Evolutionary conservation across 208 protist species (phyloP), one percentile per base, ranked within the genome.

Genomic region (Leishmania aethiopica): DNA sequence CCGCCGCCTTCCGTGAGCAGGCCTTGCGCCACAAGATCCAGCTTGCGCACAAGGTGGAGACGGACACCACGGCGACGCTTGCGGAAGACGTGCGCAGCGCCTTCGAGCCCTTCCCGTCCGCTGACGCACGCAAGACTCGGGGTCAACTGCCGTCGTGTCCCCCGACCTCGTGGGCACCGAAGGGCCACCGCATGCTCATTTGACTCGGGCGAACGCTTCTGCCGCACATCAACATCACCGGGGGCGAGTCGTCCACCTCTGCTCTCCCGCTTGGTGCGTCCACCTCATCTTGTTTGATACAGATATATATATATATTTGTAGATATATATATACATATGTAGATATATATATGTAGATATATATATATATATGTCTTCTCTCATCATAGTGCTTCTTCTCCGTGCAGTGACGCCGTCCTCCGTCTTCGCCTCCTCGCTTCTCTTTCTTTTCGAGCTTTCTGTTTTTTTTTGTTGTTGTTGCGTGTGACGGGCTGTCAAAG

Each of bases 171-270:
- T 71, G 67, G 32, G 66, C 69, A 1, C 73, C 66, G 45, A 91
- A 93, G 77, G 90, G 89, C 2, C 89, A 85, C 17, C 83, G 92
- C n/a, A 93, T 93, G 92, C 84, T 91, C 40, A 91, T 95, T 62
- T 93, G 78, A 80, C 4, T 28, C 42, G 5, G 8, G 1, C 37
- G n/a, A 53, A 25, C 47, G 3, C n/a, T 59, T 10, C 51, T 42
- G 19, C n/a, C 51, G 15, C 19, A 72, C 67, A 47, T 59, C 5
- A 7, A 17, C 3, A 28, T 25, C 25, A 3, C 8, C 57, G 5
- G 57, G 17, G 25, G 57, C 0, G 35, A 1, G 57, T 11, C 35
- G 51, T 32, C n/a, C 28, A 35, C 51, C 51, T 62, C 35, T 37
- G 13, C 35, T 62, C 13, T 25, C 19, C 17, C 32, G 4, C 11